Percentiles rank a stretch among this genome's conserved stretches.
phyloP scores from a whole-genome alignment of 768 basidiomycete species.

The Tricholoma matsutake region DNA sequence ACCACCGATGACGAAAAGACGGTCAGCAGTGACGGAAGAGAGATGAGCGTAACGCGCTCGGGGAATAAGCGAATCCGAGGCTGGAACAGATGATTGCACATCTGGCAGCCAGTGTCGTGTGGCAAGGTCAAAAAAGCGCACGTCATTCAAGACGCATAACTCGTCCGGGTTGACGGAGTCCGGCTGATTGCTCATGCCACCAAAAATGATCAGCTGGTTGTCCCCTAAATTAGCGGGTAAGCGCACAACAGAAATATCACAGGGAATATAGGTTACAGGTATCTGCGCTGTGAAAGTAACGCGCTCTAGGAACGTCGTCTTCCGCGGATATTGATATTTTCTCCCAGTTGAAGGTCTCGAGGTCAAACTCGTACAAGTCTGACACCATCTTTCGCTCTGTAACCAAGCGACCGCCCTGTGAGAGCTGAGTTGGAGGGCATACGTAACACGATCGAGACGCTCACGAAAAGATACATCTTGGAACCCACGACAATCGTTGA shows the following conservation, averaged over 20 bases:
- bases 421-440: background rate
- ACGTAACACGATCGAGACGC: constrained; percentile 19
- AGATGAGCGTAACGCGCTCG: constrained; percentile 93
- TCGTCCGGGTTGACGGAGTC: constrained; percentile 72
- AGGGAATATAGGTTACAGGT: constrained; percentile 47
- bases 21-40: constrained; percentile 79
- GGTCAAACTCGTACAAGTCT: constrained; percentile 88
- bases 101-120: constrained; percentile 69
- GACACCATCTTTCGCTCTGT: constrained; percentile 85
- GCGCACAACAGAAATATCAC: background rate
- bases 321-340: constrained; percentile 56
- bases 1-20: constrained; percentile 90
- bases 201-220: constrained; percentile 88
- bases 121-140: constrained; percentile 82
- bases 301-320: constrained; percentile 72
- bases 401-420: constrained; percentile 82
- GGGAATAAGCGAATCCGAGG: constrained; percentile 55
- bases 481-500: constrained; percentile 88
- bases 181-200: constrained; percentile 87
- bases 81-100: constrained; percentile 31
- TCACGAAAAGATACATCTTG: constrained; percentile 87
- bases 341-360: constrained; percentile 80
- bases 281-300: constrained; percentile 96
- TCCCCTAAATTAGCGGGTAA: constrained; percentile 55
- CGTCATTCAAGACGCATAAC: constrained; percentile 89